Conservation (phyloP, 2,329 filamentous ascomycete genomes). For the Fusarium euwallaceae region DNA sequence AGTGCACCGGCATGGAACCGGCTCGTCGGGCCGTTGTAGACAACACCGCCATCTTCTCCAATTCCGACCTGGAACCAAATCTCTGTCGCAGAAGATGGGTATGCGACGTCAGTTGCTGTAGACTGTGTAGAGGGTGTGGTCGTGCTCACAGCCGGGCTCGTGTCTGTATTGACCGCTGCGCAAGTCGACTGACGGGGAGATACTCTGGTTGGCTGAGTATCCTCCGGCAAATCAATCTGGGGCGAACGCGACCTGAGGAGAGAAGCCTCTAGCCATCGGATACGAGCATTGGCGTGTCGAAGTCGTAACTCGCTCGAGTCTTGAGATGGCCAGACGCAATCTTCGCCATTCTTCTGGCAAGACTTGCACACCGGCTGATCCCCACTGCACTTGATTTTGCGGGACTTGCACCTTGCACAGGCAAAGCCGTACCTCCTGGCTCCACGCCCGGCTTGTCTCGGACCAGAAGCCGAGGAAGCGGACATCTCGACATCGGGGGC, state of each 20-base stretch:
- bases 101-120: neutral
- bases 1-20: constrained; percentile 33
- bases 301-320: constrained; percentile 6
- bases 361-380: constrained; percentile 4
- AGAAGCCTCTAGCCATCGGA: constrained; percentile 5
- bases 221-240: neutral
- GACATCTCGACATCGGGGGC: neutral
- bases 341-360: neutral
- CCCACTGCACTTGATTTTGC: constrained; percentile 18
- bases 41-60: constrained; percentile 36
- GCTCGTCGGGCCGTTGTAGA: constrained; percentile 43
- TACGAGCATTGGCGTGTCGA: constrained; percentile 14
- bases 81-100: constrained; percentile 6
- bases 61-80: constrained; percentile 41
- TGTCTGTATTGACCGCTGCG: neutral
- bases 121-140: neutral
- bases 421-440: constrained; percentile 19
- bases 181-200: neutral
- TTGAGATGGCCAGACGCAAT: constrained; percentile 13
- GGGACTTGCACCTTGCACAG: constrained; percentile 14
- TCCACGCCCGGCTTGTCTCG: neutral
- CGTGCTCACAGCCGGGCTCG: neutral
- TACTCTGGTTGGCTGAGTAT: neutral
- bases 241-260: neutral
- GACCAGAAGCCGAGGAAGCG: neutral